Base-by-base conservation (phyloP, 2,329 filamentous ascomycete genomes). In the Alternaria conjuncta region DNA sequence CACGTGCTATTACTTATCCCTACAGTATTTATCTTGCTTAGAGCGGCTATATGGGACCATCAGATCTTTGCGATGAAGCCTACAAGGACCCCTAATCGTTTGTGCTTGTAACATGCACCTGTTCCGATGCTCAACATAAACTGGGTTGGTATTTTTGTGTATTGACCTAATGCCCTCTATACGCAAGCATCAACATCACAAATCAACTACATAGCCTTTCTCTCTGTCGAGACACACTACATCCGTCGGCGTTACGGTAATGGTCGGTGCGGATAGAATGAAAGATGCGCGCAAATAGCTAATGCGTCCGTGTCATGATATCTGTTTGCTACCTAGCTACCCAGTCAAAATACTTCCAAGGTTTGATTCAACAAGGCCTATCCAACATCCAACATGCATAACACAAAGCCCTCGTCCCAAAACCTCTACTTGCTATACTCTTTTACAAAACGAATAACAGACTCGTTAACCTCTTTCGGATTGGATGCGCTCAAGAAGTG, bases 401-500 rank as follows among this genome's bases (percentile, higher is more conserved):
- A 36, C 28, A 0, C 36, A 41, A 41, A 41, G 15, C 15, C 36
- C 36, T 41, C 36, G n/a, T 41, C 36, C 36, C 36, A 8, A 25
- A 32, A 20, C 2, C 12, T 25, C 15, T 45, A 57, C 55, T 59
- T 63, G 20, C 23, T 21, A 36, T 68, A 72, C 68, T 75, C 75
- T 36, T 56, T 63, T 13, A 80, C 68, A 69, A 83, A 78, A 50
- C 75, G 59, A 32, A 75, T 41, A 32, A 80, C 60, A 41, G 50
- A 25, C 10, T 59, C 60, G 21, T 81, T 76, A 3, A 87, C 82
- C 60, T 84, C 82, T 7, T 76, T 74, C 1, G 84, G 83, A 71
- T 85, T 79, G 5, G 82, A 82, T 9, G 78, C 81, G 59, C 80
- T 84, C 64, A 87, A 72, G 64, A 85, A 87, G 70, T 87, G 85